Base-by-base conservation (phyloP, 768 basidiomycete genomes). In the Tulasnella sp. region DNA sequence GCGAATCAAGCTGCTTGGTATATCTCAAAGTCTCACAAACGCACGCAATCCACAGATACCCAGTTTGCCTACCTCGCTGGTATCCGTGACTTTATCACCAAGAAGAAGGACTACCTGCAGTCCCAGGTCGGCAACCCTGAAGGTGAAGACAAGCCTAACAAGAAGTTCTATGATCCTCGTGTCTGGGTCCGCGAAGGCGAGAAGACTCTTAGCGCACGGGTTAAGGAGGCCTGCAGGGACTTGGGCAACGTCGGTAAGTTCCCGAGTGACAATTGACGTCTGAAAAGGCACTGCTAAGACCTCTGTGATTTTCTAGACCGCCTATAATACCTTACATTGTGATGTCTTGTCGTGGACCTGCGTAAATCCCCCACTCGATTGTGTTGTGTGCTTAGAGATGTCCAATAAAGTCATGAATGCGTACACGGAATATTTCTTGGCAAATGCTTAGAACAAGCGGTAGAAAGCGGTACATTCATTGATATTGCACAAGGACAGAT, bases 161-260 rank as follows among this genome's bases (percentile, higher is more conserved):
- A 99, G 86, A 99, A 98, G 85, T 84, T 70, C 76, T 94, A 94
- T 73, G 91, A 94, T 70, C 93, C 92, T 49, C 88, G 94, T 75
- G 84, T 93, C 59, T 99, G 94, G 94, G 91, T 99, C 49, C 87
- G 94, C 66, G 91, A 96, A 73, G 93, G 93, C 63, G 92, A 98
- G 76, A 92, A 93, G 81, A 94, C 91, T 17, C 79, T 98, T 63
- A 45, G 69, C 46, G 77, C 70, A 61, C 89, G 94, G 67, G 89
- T 96, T 73, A 88, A 91, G 73, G 84, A 86, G 70, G 92, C 94
- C n/a, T 92, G 90, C 72, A 63, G 70, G 40, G 94, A 99, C 72
- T 79, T 99, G 59, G 88, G 84, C 63, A 89, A 81, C 68, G 70
- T 74, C 58, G 63, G 78, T 79, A 60, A 65, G 76, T 73, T 27